A percentile compares a stretch with the other conserved stretches of the same genome.
These are phyloP conservation scores for Exserohilum rostratum DNA, from an alignment of 2,329 filamentous ascomycete genomes.

Conservation along the genomic window DNA sequence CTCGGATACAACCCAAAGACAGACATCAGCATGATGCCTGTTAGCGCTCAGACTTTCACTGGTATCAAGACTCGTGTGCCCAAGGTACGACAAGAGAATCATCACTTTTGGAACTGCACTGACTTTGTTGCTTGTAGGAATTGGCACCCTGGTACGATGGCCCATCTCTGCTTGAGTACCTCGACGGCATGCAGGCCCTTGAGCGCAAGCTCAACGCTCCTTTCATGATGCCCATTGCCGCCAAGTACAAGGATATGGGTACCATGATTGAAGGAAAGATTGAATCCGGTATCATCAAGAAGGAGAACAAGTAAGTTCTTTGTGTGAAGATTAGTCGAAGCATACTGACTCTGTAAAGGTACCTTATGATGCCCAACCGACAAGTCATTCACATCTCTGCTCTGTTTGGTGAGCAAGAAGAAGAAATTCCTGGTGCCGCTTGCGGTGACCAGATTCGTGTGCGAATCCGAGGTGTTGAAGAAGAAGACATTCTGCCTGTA, in stretches of 20 bases:
- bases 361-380: constrained; percentile 96
- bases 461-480: constrained; percentile 91
- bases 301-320: constrained; percentile 11
- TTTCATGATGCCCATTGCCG: constrained; percentile 98
- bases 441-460: constrained; percentile 95
- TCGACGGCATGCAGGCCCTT: constrained; percentile 90
- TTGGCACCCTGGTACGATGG: constrained; percentile 84
- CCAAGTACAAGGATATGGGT: constrained; percentile 96
- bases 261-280: constrained; percentile 98
- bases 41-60: constrained; percentile 83
- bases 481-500: constrained; percentile 90
- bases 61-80: constrained; percentile 87
- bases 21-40: constrained; percentile 93
- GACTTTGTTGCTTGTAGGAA: constrained; percentile 46
- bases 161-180: constrained; percentile 89
- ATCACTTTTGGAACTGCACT: not conserved
- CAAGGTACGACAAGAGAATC: constrained; percentile 46
- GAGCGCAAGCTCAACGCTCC: constrained; percentile 96
- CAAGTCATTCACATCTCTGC: constrained; percentile 80
- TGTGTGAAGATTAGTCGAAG: too few species aligned
- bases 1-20: constrained; percentile 94
- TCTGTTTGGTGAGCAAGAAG: constrained; percentile 93
- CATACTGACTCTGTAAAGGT: constrained; percentile 63
- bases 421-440: constrained; percentile 80
- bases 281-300: constrained; percentile 66